Evolutionary conservation across 306 rosid genomes (phyloP).

Genomic region (Trifolium repens): DNA sequence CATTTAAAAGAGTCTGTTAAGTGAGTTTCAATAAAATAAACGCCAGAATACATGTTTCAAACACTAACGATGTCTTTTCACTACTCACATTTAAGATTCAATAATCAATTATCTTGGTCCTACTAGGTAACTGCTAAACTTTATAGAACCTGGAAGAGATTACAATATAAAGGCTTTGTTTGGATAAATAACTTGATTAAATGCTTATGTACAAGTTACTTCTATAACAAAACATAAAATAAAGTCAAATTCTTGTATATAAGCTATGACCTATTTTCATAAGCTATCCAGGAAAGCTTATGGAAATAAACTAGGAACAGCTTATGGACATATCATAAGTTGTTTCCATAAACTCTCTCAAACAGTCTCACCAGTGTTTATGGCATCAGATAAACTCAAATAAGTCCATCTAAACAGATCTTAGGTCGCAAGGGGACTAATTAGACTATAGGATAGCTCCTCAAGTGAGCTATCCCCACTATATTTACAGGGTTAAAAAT

Average conservation of each 20-base stretch:
- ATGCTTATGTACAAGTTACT: not conserved
- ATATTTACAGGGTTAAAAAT: no score
- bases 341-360: no score
- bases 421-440: no score
- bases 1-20: constrained; percentile 44
- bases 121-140: not conserved
- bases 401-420: no score
- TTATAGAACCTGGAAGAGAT: not conserved
- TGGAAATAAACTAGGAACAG: no score
- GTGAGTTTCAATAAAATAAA: constrained; percentile 37
- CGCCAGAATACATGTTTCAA: constrained; percentile 14
- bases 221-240: not conserved
- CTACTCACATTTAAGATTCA: not conserved
- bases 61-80: not conserved
- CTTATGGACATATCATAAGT: no score
- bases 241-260: no score
- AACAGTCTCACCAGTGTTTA: no score
- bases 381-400: no score
- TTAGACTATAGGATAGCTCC: no score
- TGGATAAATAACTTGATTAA: not conserved
- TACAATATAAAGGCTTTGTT: not conserved
- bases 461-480: no score
- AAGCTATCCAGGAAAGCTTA: not conserved
- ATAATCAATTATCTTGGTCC: not conserved
- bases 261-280: not conserved